Evolutionary conservation across 2,329 filamentous ascomycete species (phyloP), one percentile per base, ranked within the genome.

Genomic region (Dactylonectria macrodidyma): DNA sequence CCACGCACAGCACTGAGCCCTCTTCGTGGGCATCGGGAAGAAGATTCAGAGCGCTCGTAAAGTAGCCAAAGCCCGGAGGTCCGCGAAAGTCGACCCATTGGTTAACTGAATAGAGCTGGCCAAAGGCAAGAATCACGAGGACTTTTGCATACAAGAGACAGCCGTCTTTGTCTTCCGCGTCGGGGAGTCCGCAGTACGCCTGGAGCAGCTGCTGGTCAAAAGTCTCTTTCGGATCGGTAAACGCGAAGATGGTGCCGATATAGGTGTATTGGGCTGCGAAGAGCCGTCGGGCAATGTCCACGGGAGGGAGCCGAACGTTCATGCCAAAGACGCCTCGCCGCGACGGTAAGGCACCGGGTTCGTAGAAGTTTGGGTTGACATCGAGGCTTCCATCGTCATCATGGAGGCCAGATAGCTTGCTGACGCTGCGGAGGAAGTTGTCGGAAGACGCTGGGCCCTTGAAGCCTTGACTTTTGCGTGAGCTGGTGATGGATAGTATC

Each of bases 241-340:
- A 85, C 11, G 85, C 84, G 66, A 89, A 89, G 10, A 89, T 89
- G 14, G 87, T 88, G 11, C 87, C 87, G 19, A 89, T 88, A 62
- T 87, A 89, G 38, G 82, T 81, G 73, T 88, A 87, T 65, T 89
- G 87, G 1, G 86, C 84, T 3, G 51, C 50, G 22, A 50, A 66
- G 8, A 66, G 59, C 5, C 58, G 58, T 38, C 59, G 59, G 8
- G 57, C 50, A 38, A 66, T 61, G 8, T 66, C 59, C 16, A 62
- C 33, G 9, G 64, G 64, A 3, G 64, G 64, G 7, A 66, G 58
- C 8, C 59, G 59, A 5, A 56, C 22, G 6, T 69, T 72, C 5
- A 65, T 66, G 9, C 68, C 67, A 22, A 74, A 73, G 3, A 65
- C 59, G 16, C 73, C 74, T 9, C 77, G 73, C 4, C 79, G 75